Evolutionary conservation across 352 stramenopile species (phyloP), one percentile per base, ranked within the genome.

Genomic region (Blastocystis sp.): DNA sequence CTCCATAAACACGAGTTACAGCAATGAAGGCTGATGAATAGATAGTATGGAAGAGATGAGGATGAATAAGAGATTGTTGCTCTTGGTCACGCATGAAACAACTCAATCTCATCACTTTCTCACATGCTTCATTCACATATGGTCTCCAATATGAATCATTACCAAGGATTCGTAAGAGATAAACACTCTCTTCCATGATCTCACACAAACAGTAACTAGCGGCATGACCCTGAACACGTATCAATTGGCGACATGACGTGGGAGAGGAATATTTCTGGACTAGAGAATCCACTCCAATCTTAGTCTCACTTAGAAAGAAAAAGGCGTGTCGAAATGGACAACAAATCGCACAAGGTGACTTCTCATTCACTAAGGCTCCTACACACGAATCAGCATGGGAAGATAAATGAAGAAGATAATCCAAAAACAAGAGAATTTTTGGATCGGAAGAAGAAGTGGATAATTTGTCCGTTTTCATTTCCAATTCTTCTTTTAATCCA

Each of bases 391-490:
- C 60, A 1, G 40, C 62, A 42, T 89, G 78, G 1, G 78, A 58
- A 11, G 60, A 35, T 19, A 89, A n/a, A 48, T 89, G 78, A 1
- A 89, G 66, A 22, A 89, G 44, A 30, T 89, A 53, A n/a, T 68
- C 27, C 3, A 89, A 19, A 57, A 84, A 84, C 30, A 84, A 33
- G 22, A 48, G 73, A 9, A 30, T 35, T 13, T 30, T 42, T 48
- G 53, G 4, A 57, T 30, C 35, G n/a, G 73, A 78, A 53, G 37
- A 24, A 40, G 19, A 48, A 48, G 40, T 48, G 40, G 40, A 48
- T 48, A 48, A 48, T 9, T 48, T 48, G 3, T 48, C 40, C 40
- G 9, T 48, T 33, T 62, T 13, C 56, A 62, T 33, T 7, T 33
- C 19, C 13, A 62, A 33, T 13, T 62, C 56, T 13, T 62, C 56